Base-by-base conservation (phyloP, 1,284 basidiomycete species). In the Mycena citricolor region DNA sequence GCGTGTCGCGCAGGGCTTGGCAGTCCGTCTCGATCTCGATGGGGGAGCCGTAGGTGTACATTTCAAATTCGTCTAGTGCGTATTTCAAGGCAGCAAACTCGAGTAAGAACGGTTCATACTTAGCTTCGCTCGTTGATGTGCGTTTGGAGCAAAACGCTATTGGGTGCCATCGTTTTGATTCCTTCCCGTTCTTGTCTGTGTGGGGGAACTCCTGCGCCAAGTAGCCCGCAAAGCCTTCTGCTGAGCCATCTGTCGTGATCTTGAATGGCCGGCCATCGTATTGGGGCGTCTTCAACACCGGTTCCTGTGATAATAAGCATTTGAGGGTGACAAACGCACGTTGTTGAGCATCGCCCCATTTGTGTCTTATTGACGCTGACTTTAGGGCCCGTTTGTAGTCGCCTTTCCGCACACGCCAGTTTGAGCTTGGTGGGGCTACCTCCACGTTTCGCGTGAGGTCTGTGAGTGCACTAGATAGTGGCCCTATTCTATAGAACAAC, bases 241-340 rank as follows among this genome's bases (percentile, higher is more conserved):
- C 59, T 6, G 59, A 67, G 0, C 65, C 64, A 35, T 70, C 67
- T 2, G 63, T 64, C 0, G 66, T 67, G 16, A 70, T 31, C 0
- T 62, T 57, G 51, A 69, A 71, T 1, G 56, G 53, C 2, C 59
- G 50, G 3, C 66, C 67, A 38, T 68, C 62, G 28, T 56, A 61
- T 24, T 37, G 39, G 12, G 63, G 58, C 10, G 44, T 50, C 22
- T 42, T 20, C 1, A 66, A 44, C 0, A 69, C 49, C 4, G 67
- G 68, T 23, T 65, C 60, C 12, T 54, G 50, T 12, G 57, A 57
- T 2, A 68, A 44, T 1, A 43, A 32, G 2, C 40, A 35, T 42
- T 68, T 68, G 17, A 67, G 47, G 3, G 40, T 42, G 1, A 65
- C 11, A 40, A 68, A 68, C 0, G 61, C 58, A 17, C 52, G 32